Evolutionary conservation across 1,139 yeast species (phyloP).

Genomic region (Sporopachydermia cereana): DNA sequence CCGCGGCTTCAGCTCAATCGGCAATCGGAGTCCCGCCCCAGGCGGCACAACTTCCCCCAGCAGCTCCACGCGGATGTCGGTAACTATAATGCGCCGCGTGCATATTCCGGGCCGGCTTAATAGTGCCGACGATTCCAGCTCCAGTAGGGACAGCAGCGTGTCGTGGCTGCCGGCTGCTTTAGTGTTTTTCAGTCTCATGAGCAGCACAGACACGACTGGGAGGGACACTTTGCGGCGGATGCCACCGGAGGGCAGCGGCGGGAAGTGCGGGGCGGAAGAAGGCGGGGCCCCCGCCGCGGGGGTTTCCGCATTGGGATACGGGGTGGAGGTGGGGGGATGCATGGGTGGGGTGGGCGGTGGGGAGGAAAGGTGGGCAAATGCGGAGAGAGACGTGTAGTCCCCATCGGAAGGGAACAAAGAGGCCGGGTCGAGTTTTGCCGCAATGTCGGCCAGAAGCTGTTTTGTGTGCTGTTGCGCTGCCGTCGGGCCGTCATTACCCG

Average conservation of each 20-base stretch:
- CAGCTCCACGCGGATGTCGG: constrained; percentile 30
- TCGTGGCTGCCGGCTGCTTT: constrained; percentile 46
- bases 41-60: constrained; percentile 32
- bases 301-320: background rate
- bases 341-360: background rate
- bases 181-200: constrained; percentile 44
- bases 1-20: constrained; percentile 20
- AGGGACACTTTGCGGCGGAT: constrained; percentile 13
- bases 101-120: constrained; percentile 20
- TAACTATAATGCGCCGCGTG: constrained; percentile 19
- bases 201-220: constrained; percentile 38
- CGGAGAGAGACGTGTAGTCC: background rate
- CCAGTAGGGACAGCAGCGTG: constrained; percentile 41
- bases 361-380: background rate
- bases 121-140: constrained; percentile 41
- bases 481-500: too few species aligned
- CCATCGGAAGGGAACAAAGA: background rate
- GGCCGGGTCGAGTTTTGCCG: background rate
- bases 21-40: constrained; percentile 21
- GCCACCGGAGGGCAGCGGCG: background rate
- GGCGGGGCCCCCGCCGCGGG: background rate
- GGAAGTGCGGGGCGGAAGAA: background rate
- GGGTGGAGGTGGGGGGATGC: background rate
- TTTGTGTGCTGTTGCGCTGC: background rate
- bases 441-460: background rate